phyloP scores from a whole-genome alignment of 202 grass and related monocot genomes.

The Tripidium arundinaceum region DNA sequence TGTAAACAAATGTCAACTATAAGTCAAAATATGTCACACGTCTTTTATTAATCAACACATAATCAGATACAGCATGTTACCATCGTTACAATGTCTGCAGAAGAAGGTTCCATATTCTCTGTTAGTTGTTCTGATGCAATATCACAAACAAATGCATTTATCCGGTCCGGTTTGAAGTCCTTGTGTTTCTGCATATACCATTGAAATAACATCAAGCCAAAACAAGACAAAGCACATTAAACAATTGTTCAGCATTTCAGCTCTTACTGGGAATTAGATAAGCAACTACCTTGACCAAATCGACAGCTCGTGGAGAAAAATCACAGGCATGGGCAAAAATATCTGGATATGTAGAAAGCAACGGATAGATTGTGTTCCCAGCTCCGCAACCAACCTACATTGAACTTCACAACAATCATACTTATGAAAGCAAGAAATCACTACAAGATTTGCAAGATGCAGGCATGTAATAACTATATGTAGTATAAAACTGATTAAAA shows the following conservation, averaged over 20 bases:
- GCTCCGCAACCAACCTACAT: conserved; percentile 83
- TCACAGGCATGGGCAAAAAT: conserved; percentile 89
- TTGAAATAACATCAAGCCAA: conserved; percentile 7
- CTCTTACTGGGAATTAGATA: neutral
- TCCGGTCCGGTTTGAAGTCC: conserved; percentile 51
- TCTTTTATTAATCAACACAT: neutral
- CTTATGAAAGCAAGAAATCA: conserved; percentile 28
- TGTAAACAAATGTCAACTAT: conserved; percentile 3
- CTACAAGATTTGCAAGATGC: neutral
- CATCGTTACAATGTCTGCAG: conserved; percentile 84
- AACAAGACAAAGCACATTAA: neutral
- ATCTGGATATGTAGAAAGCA: conserved; percentile 68
- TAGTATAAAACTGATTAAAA: neutral
- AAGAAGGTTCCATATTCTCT: conserved; percentile 53
- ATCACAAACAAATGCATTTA: conserved; percentile 97
- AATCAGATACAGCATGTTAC: conserved; percentile 51
- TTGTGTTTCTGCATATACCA: conserved; percentile 66
- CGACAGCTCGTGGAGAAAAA: conserved; percentile 80
- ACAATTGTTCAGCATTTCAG: neutral
- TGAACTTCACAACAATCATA: conserved; percentile 25
- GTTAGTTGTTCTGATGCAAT: conserved; percentile 59
- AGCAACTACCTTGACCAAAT: conserved; percentile 76
- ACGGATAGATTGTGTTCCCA: conserved; percentile 74
- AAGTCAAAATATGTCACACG: neutral
- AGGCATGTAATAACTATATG: neutral